Conservation (phyloP, 805 yeast genomes). For the Candida namnaoensis region DNA sequence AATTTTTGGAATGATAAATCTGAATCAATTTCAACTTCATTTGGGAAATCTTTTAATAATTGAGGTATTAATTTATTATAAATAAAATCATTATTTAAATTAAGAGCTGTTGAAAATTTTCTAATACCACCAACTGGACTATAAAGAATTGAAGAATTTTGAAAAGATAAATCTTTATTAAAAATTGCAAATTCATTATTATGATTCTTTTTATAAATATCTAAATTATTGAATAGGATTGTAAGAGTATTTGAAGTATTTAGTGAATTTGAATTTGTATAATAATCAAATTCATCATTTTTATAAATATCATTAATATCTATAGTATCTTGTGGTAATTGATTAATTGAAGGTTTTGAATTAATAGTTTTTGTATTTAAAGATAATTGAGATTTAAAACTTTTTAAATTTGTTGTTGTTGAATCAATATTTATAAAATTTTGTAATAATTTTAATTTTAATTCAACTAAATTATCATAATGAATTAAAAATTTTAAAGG, state of each 20-base stretch:
- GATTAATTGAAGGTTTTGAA: not conserved
- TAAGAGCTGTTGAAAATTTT: constrained; percentile 24
- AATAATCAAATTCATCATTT: not conserved
- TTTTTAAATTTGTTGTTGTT: too few species aligned
- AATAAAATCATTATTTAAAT: constrained; percentile 4
- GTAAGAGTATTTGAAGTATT: not conserved
- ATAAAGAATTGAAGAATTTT: not conserved
- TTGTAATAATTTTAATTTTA: constrained; percentile 36
- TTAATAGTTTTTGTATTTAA: not conserved
- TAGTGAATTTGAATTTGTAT: not conserved
- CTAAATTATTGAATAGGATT: not conserved
- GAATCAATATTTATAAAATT: constrained; percentile 19
- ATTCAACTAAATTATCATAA: constrained; percentile 47
- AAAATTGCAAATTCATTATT: not conserved
- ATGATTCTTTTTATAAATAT: too few species aligned
- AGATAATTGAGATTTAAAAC: not conserved
- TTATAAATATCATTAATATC: not conserved
- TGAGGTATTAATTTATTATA: constrained; percentile 3
- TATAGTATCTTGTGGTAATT: not conserved
- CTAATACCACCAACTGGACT: constrained; percentile 34
- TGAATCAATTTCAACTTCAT: constrained; percentile 4
- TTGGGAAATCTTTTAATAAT: constrained; percentile 1
- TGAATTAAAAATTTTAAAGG: constrained; percentile 46
- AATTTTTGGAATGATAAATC: constrained; percentile 6
- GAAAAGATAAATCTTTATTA: not conserved